Evolutionary conservation across 257 asterid genomes (phyloP), one percentile per base, ranked within the genome.

Genomic region (Penstemon newberryi): DNA sequence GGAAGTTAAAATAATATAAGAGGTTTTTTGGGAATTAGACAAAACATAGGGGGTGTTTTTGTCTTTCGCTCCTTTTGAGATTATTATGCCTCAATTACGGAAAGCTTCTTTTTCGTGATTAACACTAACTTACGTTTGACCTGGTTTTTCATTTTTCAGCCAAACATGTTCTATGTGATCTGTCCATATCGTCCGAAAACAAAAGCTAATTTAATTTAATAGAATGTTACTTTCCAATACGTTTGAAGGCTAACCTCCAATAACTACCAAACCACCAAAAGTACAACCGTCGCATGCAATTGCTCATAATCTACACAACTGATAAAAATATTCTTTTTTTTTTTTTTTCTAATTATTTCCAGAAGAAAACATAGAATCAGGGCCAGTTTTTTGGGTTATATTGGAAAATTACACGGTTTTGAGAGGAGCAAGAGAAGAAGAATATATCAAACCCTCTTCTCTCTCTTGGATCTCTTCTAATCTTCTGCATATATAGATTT

Each of bases 391-490:
- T 56, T 44, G 33, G 8, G 15, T 61, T 52, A n/a, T 25, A 37
- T 62, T 13, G 25, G 36, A 39, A 63, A 13, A 63, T 4, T 56
- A 71, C 19, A 45, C 36, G 66, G 51, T 38, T 40, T 3, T 58
- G 76, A 68, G 76, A 75, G 33, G 52, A 65, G 73, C 67, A 65
- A 72, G 78, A 53, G 82, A 74, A 75, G 82, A 77, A 63, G 71
- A 80, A 77, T 58, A 70, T 49, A 65, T 63, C 78, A 74, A 77
- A 59, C 51, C 75, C 77, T 66, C 59, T 65, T 62, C 74, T 69
- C 81, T 77, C 83, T 77, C 75, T 70, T 66, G 70, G 67, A 45
- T 73, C 70, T 69, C 60, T 51, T 70, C 58, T 25, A 72, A 18
- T 50, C 62, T 51, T 69, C 66, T 70, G 54, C 67, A 52, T 73